Evolutionary conservation across 345 rosid species (phyloP), one percentile per base, ranked within the genome.

Genomic region (Eucalyptus curtisii): DNA sequence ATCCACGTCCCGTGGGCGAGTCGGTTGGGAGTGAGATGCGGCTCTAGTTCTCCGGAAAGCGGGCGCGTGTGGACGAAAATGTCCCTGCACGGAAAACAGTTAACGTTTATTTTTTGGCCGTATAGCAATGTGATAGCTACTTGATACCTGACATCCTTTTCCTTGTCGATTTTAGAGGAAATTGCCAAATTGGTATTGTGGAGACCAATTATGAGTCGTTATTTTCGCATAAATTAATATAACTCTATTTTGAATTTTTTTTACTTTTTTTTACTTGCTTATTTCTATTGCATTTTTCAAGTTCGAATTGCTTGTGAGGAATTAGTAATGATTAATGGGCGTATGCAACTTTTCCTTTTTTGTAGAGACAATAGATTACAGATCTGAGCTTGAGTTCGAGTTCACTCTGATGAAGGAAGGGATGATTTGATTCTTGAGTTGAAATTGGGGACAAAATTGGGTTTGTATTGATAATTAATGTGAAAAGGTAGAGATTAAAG

Each of bases 321-420:
- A 8, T 31, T 31, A 68, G 20, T 31, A 33, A 20, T 33, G 6
- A 19, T 71, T 33, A 33, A 71, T 33, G 81, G 42, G 79, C 14
- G 19, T n/a, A n/a, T n/a, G 20, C 7, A 0, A 33, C 1, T 37
- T 33, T 33, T 33, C 44, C 25, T 37, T 5, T 76, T 71, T 17
- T 17, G 5, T 17, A 3, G 44, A 71, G 45, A 71, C 4, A 3
- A 71, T 3, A 17, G 1, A 33, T 19, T 13, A 68, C 12, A 4
- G 2, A 10, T 68, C 5, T 8, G 44, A 33, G 44, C 7, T 33
- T 17, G 81, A 33, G 24, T 19, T 33, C 6, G 45, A 33, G 44
- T 33, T 33, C 13, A 33, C 13, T 71, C 0, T 9, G 4, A 6
- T 0, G 44, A 71, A 71, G 44, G 13, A 9, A 33, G 7, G 76